phyloP scores from a whole-genome alignment of 805 yeast genomes.

The Cyberlindnera galapagoensis region DNA sequence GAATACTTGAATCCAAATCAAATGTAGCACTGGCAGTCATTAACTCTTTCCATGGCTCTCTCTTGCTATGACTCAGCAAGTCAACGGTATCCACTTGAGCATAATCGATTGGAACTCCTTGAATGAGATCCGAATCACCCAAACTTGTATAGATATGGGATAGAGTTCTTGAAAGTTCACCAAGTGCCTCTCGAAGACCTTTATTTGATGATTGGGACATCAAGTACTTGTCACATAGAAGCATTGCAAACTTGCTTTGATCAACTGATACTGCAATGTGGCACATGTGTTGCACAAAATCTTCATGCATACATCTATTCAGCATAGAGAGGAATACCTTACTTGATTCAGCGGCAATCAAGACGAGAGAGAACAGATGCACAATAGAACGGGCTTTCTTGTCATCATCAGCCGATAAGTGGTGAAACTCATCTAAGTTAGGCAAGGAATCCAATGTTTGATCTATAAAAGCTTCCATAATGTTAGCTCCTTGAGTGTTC shows the following conservation, averaged over 20 bases:
- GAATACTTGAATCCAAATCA: constrained; percentile 36
- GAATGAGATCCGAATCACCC: constrained; percentile 55
- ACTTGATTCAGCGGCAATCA: constrained; percentile 17
- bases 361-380: constrained; percentile 22
- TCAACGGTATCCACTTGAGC: constrained; percentile 45
- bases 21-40: constrained; percentile 50
- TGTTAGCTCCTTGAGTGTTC: constrained; percentile 16
- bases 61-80: constrained; percentile 28
- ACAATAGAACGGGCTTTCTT: constrained; percentile 15
- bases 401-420: not conserved
- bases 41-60: constrained; percentile 35
- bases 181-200: not conserved
- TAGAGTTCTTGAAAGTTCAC: constrained; percentile 13
- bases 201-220: too few relatives aligned
- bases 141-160: constrained; percentile 42
- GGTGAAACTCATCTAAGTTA: not conserved
- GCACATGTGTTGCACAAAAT: constrained; percentile 20
- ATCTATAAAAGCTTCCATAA: not conserved
- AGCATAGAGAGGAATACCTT: constrained; percentile 2
- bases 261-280: constrained; percentile 22
- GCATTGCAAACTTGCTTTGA: constrained; percentile 25
- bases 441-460: not conserved
- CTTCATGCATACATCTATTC: constrained; percentile 7
- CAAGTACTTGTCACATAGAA: constrained; percentile 29
- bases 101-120: constrained; percentile 59